A percentile compares a stretch with the other conserved stretches of the same genome.
phyloP scores from a whole-genome alignment of 345 rosid species.

The Salix udensis region DNA sequence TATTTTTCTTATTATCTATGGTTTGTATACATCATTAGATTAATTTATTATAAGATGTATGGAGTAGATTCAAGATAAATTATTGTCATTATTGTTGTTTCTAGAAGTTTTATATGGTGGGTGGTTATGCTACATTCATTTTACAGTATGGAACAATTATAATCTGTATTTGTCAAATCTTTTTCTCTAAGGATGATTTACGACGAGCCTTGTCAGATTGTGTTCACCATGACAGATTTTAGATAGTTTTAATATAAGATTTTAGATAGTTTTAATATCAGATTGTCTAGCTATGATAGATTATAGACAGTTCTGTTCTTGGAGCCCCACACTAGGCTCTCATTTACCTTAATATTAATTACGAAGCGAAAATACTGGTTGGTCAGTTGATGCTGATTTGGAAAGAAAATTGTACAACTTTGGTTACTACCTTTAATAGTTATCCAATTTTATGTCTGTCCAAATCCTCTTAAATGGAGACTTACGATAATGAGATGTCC shows the following conservation, averaged over 20 bases:
- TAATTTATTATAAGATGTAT: not conserved
- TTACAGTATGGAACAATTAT: not conserved
- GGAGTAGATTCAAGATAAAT: conserved; percentile 2
- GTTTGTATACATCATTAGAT: conserved; percentile 7
- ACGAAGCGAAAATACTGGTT: not conserved
- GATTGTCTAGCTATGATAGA: no score
- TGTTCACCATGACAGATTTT: not conserved
- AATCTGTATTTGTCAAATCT: not conserved
- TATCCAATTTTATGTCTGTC: not conserved
- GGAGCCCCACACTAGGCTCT: not conserved
- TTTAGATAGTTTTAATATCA: not conserved
- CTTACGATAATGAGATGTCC: not conserved
- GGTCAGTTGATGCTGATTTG: not conserved
- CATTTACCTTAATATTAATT: not conserved
- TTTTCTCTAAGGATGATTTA: not conserved
- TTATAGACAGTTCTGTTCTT: not conserved
- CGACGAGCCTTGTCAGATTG: conserved; percentile 4
- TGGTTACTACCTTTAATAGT: not conserved
- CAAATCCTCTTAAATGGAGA: not conserved
- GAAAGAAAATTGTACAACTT: not conserved
- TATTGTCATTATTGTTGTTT: not conserved
- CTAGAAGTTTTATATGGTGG: not conserved
- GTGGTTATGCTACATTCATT: not conserved
- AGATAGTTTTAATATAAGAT: not conserved
- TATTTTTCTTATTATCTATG: not conserved